These are phyloP conservation scores for Gigaspora rosea DNA, from an alignment of 192 early-diverging fungal species.

Conservation along the genomic window DNA sequence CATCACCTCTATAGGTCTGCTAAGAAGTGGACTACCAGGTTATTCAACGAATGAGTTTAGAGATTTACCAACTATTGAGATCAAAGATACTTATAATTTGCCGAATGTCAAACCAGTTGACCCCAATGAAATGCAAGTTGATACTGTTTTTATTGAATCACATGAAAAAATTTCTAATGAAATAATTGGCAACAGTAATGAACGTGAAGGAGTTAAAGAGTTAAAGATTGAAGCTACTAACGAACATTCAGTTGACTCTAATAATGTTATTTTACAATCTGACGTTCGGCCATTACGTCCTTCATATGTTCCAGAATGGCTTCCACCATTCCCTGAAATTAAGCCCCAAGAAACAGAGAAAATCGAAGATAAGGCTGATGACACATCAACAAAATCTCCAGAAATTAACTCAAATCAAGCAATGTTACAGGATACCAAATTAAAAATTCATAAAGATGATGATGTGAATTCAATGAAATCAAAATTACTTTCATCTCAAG, in stretches of 20 bases:
- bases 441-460: not conserved
- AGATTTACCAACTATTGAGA: not conserved
- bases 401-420: too few species aligned
- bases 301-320: constrained; percentile 11
- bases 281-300: not conserved
- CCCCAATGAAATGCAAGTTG: not conserved
- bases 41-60: not conserved
- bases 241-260: too few species aligned
- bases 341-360: not conserved
- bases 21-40: constrained; percentile 13
- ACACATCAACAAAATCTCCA: too few species aligned
- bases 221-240: too few species aligned
- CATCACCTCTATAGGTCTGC: not conserved
- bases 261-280: too few species aligned
- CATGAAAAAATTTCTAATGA: not conserved
- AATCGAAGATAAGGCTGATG: not conserved
- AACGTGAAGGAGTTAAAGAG: too few species aligned
- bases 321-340: constrained; percentile 16
- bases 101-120: not conserved
- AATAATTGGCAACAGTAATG: too few species aligned
- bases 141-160: not conserved
- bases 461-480: not conserved
- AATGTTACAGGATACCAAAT: too few species aligned
- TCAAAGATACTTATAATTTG: not conserved
- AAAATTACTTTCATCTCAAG: not conserved